These are phyloP conservation scores for Hemisphaericaspora nanyangensis DNA, from an alignment of 805 yeast genomes.

Conservation along the genomic window DNA sequence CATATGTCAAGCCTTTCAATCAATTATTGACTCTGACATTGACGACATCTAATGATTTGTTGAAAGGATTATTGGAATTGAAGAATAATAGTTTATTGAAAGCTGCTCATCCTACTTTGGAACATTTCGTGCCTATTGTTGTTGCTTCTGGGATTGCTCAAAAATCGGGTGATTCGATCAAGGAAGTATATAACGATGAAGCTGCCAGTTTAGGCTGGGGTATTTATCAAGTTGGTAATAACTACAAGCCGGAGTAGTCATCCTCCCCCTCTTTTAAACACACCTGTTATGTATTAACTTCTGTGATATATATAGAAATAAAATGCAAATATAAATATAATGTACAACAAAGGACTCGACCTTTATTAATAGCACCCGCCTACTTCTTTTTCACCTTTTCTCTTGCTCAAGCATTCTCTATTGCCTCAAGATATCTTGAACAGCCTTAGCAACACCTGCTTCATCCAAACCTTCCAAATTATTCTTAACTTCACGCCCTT, in stretches of 20 bases:
- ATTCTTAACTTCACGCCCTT: slow-evolving; percentile 48
- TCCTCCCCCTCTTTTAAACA: too few relatives aligned
- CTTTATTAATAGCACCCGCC: too few relatives aligned
- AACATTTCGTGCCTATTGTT: slow-evolving; percentile 66
- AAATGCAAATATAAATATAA: slow-evolving; percentile 1
- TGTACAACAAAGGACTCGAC: background rate
- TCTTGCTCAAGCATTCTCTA: too few relatives aligned
- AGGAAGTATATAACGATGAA: slow-evolving; percentile 45
- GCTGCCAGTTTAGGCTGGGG: slow-evolving; percentile 63
- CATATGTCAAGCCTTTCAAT: slow-evolving; percentile 55
- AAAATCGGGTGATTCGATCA: slow-evolving; percentile 31
- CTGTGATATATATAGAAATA: background rate
- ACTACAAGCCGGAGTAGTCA: slow-evolving; percentile 4
- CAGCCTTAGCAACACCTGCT: slow-evolving; percentile 39
- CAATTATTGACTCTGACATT: slow-evolving; percentile 40
- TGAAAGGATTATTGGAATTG: slow-evolving; percentile 36
- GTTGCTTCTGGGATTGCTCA: slow-evolving; percentile 57
- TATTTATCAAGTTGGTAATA: slow-evolving; percentile 47
- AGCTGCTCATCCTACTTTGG: slow-evolving; percentile 71
- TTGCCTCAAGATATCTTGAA: slow-evolving; percentile 37
- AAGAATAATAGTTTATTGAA: slow-evolving; percentile 31
- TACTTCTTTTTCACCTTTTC: too few relatives aligned
- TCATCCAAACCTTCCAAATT: slow-evolving; percentile 47
- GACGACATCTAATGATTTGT: slow-evolving; percentile 20
- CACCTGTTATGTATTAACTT: background rate